Percentiles rank a stretch among this genome's conserved stretches.
These are phyloP conservation scores for Cercospora beticola DNA, from an alignment of 2,329 filamentous ascomycete species.

Conservation along the genomic window DNA sequence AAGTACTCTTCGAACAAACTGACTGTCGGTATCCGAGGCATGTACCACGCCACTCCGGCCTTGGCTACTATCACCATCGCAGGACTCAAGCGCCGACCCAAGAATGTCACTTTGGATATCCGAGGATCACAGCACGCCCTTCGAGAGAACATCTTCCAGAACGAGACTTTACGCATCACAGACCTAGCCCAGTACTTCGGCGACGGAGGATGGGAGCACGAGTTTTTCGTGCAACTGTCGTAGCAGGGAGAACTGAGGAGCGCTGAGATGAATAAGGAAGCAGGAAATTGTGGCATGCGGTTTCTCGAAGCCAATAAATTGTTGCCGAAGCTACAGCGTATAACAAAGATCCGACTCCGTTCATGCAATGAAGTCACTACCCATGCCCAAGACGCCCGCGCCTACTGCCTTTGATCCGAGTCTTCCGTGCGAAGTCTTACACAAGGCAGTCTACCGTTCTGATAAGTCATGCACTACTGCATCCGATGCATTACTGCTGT, in stretches of 20 bases:
- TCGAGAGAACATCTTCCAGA: not conserved
- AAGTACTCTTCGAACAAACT: slow-evolving; percentile 24
- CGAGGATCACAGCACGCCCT: not conserved
- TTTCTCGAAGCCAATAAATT: too few relatives aligned
- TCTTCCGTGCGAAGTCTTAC: too few relatives aligned
- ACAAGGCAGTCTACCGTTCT: too few relatives aligned
- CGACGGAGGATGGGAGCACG: slow-evolving; percentile 1
- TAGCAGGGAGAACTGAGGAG: not conserved
- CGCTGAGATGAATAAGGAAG: not conserved
- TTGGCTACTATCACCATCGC: slow-evolving; percentile 33
- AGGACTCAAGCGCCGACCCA: slow-evolving; percentile 10
- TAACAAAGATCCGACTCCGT: not conserved
- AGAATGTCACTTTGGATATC: not conserved
- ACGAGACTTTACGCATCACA: not conserved
- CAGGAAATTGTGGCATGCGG: not conserved
- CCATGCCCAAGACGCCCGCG: not conserved
- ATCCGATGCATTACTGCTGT: too few relatives aligned
- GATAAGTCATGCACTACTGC: too few relatives aligned
- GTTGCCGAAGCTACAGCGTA: too few relatives aligned
- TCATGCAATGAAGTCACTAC: not conserved
- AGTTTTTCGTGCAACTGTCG: not conserved
- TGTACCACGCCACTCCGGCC: slow-evolving; percentile 23
- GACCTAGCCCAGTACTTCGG: not conserved
- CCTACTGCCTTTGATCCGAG: not conserved
- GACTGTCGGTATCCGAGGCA: slow-evolving; percentile 23